phyloP scores from a whole-genome alignment of 805 yeast genomes.

The Hanseniaspora pseudoguilliermondii region DNA sequence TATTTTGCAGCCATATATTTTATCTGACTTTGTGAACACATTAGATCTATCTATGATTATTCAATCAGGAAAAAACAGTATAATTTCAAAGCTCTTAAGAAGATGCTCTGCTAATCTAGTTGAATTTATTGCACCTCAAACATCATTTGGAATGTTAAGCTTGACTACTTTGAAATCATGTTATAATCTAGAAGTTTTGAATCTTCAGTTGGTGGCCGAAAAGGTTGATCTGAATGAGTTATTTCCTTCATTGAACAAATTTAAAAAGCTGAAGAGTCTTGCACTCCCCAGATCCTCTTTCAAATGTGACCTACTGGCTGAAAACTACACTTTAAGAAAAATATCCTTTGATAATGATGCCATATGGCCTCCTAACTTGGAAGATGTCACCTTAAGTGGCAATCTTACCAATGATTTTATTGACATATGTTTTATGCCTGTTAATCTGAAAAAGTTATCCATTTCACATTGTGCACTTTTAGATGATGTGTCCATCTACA shows the following conservation, averaged over 20 bases:
- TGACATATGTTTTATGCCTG: conserved; percentile 56
- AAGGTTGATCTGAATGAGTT: conserved; percentile 73
- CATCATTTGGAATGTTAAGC: conserved; percentile 88
- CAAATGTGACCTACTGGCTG: conserved; percentile 38
- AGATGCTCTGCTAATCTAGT: conserved; percentile 57
- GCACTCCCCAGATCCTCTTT: conserved; percentile 85
- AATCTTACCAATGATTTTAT: conserved; percentile 79
- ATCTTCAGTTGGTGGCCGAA: conserved; percentile 77
- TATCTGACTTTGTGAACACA: conserved; percentile 35
- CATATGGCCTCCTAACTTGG: conserved; percentile 70
- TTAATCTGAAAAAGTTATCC: conserved; percentile 54
- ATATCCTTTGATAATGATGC: conserved; percentile 29
- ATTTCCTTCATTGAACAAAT: conserved; percentile 56
- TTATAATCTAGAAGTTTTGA: conserved; percentile 47
- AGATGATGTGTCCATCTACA: conserved; percentile 50
- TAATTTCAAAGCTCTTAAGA: conserved; percentile 67
- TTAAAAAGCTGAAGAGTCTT: conserved; percentile 53
- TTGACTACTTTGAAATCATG: conserved; percentile 70
- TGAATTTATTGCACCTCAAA: conserved; percentile 78
- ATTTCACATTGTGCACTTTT: conserved; percentile 80
- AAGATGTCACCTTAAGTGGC: conserved; percentile 69
- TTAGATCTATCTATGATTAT: conserved; percentile 69
- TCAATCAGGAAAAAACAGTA: conserved; percentile 86
- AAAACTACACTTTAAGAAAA: not conserved
- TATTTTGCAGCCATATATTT: conserved; percentile 1